A percentile compares a stretch with the other conserved stretches of the same genome.
Conservation (phyloP, 257 asterid genomes). For the Jaltomata sinuosa region DNA sequence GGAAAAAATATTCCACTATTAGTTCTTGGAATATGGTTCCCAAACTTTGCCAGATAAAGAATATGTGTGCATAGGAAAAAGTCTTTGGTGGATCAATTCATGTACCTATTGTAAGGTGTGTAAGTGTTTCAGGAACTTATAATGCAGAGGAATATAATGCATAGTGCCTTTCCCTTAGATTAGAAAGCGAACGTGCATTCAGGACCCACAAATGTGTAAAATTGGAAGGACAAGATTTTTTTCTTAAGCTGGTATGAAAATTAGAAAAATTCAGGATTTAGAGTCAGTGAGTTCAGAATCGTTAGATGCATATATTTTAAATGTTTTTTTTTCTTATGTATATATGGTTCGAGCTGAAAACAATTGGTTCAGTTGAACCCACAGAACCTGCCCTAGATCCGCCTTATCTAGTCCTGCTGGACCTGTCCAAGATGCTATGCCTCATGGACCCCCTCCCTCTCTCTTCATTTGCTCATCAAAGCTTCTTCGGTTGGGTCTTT, state of each 20-base stretch:
- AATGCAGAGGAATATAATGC: conserved; percentile 36
- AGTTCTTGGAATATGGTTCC: conserved; percentile 76
- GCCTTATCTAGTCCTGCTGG: conserved; percentile 28
- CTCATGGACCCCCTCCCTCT: conserved; percentile 32
- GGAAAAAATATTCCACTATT: conserved; percentile 34
- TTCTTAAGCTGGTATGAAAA: conserved; percentile 33
- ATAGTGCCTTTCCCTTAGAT: conserved; percentile 32
- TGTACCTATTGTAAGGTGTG: conserved; percentile 61
- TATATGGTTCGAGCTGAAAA: not conserved
- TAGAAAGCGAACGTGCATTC: conserved; percentile 26
- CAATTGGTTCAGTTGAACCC: not conserved
- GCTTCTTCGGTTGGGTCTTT: conserved; percentile 17
- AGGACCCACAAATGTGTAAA: conserved; percentile 46
- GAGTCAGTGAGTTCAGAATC: not conserved
- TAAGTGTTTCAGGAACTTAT: conserved; percentile 30
- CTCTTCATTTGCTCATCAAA: conserved; percentile 43
- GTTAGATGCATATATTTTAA: not conserved
- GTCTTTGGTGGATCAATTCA: conserved; percentile 55
- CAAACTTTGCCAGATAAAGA: conserved; percentile 38
- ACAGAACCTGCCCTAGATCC: not conserved
- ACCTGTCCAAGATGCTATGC: conserved; percentile 65
- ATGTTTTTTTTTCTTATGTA: not conserved
- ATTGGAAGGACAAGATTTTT: conserved; percentile 44
- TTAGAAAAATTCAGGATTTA: conserved; percentile 11
- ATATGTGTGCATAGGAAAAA: conserved; percentile 33